Evolutionary conservation across 371 early-diverging fungal genomes (phyloP), one percentile per base, ranked within the genome.

Genomic region (Circinella umbellata): DNA sequence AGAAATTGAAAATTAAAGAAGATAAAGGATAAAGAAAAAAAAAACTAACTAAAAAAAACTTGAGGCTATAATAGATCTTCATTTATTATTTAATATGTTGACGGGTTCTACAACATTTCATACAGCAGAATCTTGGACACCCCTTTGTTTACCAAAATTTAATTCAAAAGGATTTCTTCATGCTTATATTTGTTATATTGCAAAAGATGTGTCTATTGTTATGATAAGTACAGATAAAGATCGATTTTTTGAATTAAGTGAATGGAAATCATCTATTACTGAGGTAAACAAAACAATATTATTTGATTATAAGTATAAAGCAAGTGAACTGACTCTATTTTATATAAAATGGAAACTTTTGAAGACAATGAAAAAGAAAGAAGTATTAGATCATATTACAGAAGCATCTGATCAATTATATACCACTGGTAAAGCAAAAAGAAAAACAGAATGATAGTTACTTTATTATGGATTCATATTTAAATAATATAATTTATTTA

Each of bases 81-180:
- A 93, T 69, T 77, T 96, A 39, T 76, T 97, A 7, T 91, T 93
- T 68, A 96, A 95, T 68, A 88, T 95, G 88, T 78, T 95, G 17
- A 86, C 88, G 2, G 91, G 92, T 3, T 91, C 91, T 4, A 88
- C 92, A 0, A 89, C 92, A 5, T 91, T 92, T 64, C 82, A 86
- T 34, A 88, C 92, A 59, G 91, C 85, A 14, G 96, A 96, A 75
- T 90, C 92, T 13, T 98, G 97, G 97, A 93, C 92, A 3, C 98
- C 98, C 17, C 85, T 98, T n/a, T 98, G 98, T 72, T 86, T 97
- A 27, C 98, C 98, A 37, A 91, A 89, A 64, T 94, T 96, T 80
- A 95, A 97, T 77, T 84, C 88, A 62, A 86, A 89, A 73, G 95
- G 93, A 3, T 97, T 95, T 74, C 78, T 98, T 42, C 92, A 96